These are phyloP conservation scores for Cotoneaster glaucophyllus DNA, from an alignment of 306 rosid species.

Conservation along the genomic window DNA sequence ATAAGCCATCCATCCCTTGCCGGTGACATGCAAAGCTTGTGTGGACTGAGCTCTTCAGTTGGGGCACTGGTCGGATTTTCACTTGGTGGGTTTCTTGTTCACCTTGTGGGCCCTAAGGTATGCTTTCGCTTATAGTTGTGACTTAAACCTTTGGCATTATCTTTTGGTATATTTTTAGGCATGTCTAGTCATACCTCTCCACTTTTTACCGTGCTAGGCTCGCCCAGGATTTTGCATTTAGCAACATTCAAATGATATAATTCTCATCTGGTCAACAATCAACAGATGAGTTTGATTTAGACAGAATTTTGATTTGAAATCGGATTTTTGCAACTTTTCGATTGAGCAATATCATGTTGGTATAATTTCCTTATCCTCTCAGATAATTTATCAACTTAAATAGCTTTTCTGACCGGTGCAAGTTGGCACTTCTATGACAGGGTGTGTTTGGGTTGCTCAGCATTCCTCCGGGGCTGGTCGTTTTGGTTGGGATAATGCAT, in stretches of 20 bases:
- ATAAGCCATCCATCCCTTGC: constrained; percentile 75
- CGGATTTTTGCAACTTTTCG: background rate
- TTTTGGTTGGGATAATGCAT: constrained; percentile 57
- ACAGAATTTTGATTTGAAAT: background rate
- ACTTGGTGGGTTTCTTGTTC: constrained; percentile 79
- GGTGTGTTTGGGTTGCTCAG: constrained; percentile 85
- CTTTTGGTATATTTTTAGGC: background rate
- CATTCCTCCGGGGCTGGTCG: constrained; percentile 68
- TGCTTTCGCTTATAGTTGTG: constrained; percentile 6
- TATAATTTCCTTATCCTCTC: background rate
- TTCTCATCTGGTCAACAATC: background rate
- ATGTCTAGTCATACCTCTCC: background rate
- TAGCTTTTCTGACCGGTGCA: background rate
- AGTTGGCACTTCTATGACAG: constrained; percentile 24
- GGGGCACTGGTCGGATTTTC: constrained; percentile 83
- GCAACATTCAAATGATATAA: background rate
- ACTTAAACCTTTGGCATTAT: background rate
- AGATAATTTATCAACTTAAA: background rate
- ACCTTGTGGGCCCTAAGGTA: constrained; percentile 85
- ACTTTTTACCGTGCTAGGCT: background rate
- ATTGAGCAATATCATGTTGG: background rate
- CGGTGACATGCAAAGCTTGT: constrained; percentile 90
- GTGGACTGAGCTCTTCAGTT: constrained; percentile 68
- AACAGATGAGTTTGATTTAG: background rate
- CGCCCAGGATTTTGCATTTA: background rate